Evolutionary conservation across 1,284 basidiomycete species (phyloP).

Genomic region (Somion occarium): DNA sequence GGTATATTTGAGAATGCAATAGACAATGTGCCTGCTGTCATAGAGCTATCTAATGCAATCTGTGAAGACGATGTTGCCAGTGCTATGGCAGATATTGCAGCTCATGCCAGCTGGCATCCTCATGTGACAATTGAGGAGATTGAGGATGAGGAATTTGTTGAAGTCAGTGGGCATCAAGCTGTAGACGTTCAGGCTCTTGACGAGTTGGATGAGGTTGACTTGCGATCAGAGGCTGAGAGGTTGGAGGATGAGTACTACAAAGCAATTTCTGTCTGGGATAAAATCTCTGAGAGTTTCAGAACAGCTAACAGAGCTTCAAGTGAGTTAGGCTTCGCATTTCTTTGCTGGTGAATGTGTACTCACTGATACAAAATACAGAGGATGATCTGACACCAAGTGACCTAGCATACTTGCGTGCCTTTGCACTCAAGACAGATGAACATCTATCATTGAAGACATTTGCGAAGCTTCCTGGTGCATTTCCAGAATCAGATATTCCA

Average conservation of each 20-base stretch:
- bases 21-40: too few species aligned
- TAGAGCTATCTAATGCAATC: too few species aligned
- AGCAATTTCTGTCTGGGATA: background rate
- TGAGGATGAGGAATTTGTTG: too few species aligned
- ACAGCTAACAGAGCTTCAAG: background rate
- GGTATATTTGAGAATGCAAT: too few species aligned
- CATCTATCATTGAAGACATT: slow-evolving; percentile 19
- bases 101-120: too few species aligned
- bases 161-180: too few species aligned
- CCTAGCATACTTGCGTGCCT: slow-evolving; percentile 10
- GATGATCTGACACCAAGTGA: slow-evolving; percentile 13
- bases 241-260: background rate
- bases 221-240: too few species aligned
- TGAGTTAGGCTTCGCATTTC: background rate
- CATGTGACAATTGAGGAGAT: too few species aligned
- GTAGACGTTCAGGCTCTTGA: too few species aligned
- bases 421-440: slow-evolving; percentile 17
- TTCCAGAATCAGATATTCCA: slow-evolving; percentile 9
- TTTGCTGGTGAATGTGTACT: background rate
- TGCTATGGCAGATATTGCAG: background rate
- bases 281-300: background rate
- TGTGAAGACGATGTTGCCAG: background rate
- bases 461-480: slow-evolving; percentile 13
- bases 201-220: background rate
- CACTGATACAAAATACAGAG: background rate